A percentile compares a stretch with the other conserved stretches of the same genome.
These are phyloP conservation scores for Termitomyces sp. DNA, from an alignment of 768 basidiomycete genomes.

Conservation along the genomic window DNA sequence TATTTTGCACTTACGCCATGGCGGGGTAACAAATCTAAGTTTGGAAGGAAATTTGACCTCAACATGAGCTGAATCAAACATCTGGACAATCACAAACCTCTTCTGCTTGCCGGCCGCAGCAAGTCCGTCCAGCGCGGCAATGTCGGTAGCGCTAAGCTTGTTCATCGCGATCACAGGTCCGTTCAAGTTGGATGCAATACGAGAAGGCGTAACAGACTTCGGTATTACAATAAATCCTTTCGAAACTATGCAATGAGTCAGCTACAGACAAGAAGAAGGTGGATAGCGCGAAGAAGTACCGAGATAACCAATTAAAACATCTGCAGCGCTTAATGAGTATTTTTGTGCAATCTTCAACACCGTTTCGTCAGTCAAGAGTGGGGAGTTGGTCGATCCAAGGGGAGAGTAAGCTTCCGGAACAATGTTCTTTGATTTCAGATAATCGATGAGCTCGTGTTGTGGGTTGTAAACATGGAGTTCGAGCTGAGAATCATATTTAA, in stretches of 20 bases:
- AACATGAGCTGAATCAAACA: not conserved
- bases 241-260: constrained; percentile 35
- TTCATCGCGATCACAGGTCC: constrained; percentile 44
- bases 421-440: constrained; percentile 61
- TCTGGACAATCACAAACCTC: constrained; percentile 30
- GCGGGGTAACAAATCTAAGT: constrained; percentile 54
- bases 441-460: constrained; percentile 61
- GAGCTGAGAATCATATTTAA: constrained; percentile 34
- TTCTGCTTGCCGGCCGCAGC: constrained; percentile 62
- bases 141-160: constrained; percentile 45
- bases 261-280: not conserved
- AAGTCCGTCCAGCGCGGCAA: constrained; percentile 51
- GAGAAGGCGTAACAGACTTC: constrained; percentile 69
- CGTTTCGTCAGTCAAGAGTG: constrained; percentile 58
- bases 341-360: constrained; percentile 57
- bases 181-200: constrained; percentile 56
- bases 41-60: not conserved
- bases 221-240: constrained; percentile 66
- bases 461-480: constrained; percentile 75
- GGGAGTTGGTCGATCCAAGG: constrained; percentile 64
- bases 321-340: constrained; percentile 46
- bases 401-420: constrained; percentile 79
- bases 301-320: constrained; percentile 61
- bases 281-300: constrained; percentile 30
- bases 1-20: constrained; percentile 53